Base-by-base conservation (phyloP, 352 stramenopile species). In the Phytophthora ramorum region DNA sequence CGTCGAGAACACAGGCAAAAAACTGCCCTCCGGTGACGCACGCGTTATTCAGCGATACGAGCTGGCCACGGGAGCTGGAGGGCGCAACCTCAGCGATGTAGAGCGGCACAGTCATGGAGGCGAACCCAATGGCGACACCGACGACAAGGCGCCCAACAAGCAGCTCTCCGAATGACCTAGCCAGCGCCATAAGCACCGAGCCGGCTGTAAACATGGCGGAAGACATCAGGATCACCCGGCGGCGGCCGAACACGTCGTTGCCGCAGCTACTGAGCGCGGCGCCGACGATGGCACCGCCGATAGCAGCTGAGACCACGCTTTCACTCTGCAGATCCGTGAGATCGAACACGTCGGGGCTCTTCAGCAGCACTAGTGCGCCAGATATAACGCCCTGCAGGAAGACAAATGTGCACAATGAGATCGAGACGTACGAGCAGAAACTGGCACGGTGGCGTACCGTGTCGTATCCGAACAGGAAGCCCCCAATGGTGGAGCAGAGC, bases 401-500 rank as follows among this genome's bases (percentile, higher is more conserved):
- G n/a, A 37, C n/a, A 53, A 35, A 7, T 35, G 30, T 13, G 7
- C 30, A 35, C 30, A 35, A 22, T 40, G 46, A 30, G 26, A 32
- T 34, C 4, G 44, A 50, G 19, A 35, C 5, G 26, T 16, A 16
- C 34, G 37, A 43, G 14, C 6, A 43, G 32, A 38, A 19, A 9
- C 3, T 41, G 13, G 3, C 5, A 58, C 12, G 63, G 88, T 89
- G 54, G 7, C 32, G 10, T 14, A 81, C 74, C 30, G 85, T 93
- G 66, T 93, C 85, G 68, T 93, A 93, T 47, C 85, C 85, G 54
- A 93, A 91, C 49, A 93, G 78, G 67, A 93, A 93, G 53, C 85
- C 85, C 48, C 85, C 85, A 62, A 91, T 85, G 14, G 85, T 90
- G 13, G 85, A 86, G 69, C 79, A 89, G 56, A 75, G 58, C 34